phyloP scores from a whole-genome alignment of 331 rosid genomes.

The Dryas integrifolia region DNA sequence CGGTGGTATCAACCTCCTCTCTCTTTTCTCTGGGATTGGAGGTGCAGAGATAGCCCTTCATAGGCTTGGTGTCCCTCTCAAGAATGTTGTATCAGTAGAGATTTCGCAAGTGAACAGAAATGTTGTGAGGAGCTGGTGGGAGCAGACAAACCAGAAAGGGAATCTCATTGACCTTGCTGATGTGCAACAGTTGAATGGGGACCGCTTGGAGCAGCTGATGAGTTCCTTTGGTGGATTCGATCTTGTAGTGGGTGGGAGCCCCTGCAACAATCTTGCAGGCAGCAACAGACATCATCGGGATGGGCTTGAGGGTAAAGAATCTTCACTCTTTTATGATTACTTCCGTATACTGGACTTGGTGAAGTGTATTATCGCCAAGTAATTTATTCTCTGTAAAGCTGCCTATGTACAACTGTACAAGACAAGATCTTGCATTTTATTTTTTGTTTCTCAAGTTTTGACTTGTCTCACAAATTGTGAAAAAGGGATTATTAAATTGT shows the following conservation, averaged over 20 bases:
- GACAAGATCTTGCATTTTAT: conserved; percentile 5
- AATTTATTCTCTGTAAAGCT: conserved; percentile 25
- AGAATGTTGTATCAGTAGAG: conserved; percentile 83
- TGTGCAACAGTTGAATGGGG: conserved; percentile 48
- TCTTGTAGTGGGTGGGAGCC: conserved; percentile 94
- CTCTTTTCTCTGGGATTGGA: conserved; percentile 94
- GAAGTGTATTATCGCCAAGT: conserved; percentile 41
- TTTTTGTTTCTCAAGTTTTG: neutral
- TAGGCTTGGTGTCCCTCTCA: conserved; percentile 68
- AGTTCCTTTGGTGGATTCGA: conserved; percentile 67
- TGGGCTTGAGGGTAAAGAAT: conserved; percentile 87
- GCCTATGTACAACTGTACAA: conserved; percentile 7
- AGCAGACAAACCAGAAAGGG: conserved; percentile 88
- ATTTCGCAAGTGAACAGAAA: conserved; percentile 68
- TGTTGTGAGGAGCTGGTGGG: conserved; percentile 93
- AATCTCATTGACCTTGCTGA: conserved; percentile 56
- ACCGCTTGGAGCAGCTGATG: conserved; percentile 57
- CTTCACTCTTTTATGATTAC: conserved; percentile 71
- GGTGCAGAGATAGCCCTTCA: conserved; percentile 97
- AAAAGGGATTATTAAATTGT: no score
- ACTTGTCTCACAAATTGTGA: no score
- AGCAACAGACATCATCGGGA: conserved; percentile 81
- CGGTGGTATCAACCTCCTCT: conserved; percentile 74
- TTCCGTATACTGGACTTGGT: conserved; percentile 72
- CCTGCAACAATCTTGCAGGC: conserved; percentile 90